Conservation (phyloP, 148 eudicot species). For the Spergularia bocconei region DNA sequence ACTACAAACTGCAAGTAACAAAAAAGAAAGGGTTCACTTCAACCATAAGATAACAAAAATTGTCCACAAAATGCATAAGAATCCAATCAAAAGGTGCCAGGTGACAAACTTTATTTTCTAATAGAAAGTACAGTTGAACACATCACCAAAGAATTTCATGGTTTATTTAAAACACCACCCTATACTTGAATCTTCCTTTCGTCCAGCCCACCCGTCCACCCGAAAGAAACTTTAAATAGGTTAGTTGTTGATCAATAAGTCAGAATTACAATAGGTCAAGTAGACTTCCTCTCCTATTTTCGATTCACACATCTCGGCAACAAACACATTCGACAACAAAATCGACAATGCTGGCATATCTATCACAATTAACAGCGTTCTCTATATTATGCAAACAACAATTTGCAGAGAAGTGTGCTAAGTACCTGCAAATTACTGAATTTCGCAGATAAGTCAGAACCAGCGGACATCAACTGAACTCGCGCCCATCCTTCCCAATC, state of each 20-base stretch:
- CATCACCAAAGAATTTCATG: not conserved
- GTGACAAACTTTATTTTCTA: not conserved
- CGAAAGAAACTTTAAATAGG: not conserved
- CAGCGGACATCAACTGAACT: slow-evolving; percentile 64
- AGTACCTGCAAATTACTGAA: slow-evolving; percentile 78
- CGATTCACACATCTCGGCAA: too few relatives aligned
- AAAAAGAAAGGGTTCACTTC: not conserved
- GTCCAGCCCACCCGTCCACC: too few relatives aligned
- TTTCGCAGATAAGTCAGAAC: slow-evolving; percentile 81
- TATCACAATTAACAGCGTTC: not conserved
- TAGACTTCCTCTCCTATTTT: too few relatives aligned
- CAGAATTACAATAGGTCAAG: too few relatives aligned
- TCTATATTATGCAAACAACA: not conserved
- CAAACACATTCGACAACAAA: too few relatives aligned
- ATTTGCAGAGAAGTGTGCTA: not conserved
- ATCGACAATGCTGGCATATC: too few relatives aligned
- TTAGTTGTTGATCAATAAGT: too few relatives aligned
- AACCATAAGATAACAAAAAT: slow-evolving; percentile 3
- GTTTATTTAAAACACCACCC: too few relatives aligned
- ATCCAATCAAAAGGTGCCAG: not conserved
- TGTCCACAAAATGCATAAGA: too few relatives aligned
- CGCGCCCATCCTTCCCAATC: slow-evolving; percentile 87
- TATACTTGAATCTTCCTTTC: too few relatives aligned
- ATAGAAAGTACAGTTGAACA: not conserved
- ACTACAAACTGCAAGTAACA: slow-evolving; percentile 55